Evolutionary conservation across 208 protist species (phyloP), one percentile per base, ranked within the genome.

Genomic region (Trypanosoma brucei): DNA sequence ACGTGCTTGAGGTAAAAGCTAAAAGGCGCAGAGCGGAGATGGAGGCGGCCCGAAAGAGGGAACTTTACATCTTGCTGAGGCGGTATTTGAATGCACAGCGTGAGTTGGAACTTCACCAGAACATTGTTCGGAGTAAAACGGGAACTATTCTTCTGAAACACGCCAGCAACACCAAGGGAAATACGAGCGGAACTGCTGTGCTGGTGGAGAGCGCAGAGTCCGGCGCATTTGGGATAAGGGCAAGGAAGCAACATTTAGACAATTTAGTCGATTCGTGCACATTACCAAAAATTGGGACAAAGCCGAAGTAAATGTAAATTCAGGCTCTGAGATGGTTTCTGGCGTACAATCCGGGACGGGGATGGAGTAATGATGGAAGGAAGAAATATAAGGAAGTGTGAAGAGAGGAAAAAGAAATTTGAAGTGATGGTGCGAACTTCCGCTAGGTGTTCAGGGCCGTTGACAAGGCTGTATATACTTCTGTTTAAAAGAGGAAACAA

Each of bases 41-140:
- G 8, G 86, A 95, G 70, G 73, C 83, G 52, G 59, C 71, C 50
- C 83, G 92, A 11, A 91, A 95, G 78, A 78, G 78, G 45, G 88
- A 96, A 68, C 75, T 96, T 13, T 86, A 96, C 52, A 78, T 90
- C 53, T 74, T 96, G 14, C 78, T 97, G 36, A 86, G 90, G 59
- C 74, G 81, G 13, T 97, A 95, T 78, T 78, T 96, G 49, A 96
- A 95, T 75, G 74, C 84, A 14, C 83, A 87, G 38, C 75, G 84
- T 7, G 82, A 79, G 52, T 81, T 97, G 58, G 86, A 94, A 68
- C 78, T 65, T 14, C 88, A 94, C 40, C 91, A 96, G 51, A 91
- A 91, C 62, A 92, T 96, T 67, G 83, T 94, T 51, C 86, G 87
- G 33, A 83, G 72, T 57, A 94, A 91, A 72, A 94, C 88, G 1